phyloP scores from a whole-genome alignment of 805 yeast species.

The Soucietia sequanensis region DNA sequence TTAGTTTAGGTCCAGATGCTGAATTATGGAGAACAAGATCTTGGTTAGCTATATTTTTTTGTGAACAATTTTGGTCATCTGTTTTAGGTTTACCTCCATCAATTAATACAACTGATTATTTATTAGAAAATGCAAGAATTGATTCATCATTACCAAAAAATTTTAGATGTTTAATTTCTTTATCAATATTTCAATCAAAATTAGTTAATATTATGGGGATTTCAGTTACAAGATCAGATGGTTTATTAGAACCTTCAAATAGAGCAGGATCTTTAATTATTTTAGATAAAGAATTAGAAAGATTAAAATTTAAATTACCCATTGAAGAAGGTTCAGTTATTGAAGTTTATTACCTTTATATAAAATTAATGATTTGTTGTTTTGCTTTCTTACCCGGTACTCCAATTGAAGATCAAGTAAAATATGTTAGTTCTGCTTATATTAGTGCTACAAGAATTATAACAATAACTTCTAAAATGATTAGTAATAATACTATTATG shows the following conservation, averaged over 20 bases:
- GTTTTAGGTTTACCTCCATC: slow-evolving; percentile 86
- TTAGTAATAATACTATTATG: slow-evolving; percentile 54
- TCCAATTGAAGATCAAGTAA: slow-evolving; percentile 81
- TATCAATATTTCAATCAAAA: slow-evolving; percentile 82
- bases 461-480: slow-evolving; percentile 69
- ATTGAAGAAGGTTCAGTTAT: slow-evolving; percentile 65
- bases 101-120: slow-evolving; percentile 71
- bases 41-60: slow-evolving; percentile 85
- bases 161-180: slow-evolving; percentile 67
- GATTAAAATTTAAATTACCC: slow-evolving; percentile 62
- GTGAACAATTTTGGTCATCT: slow-evolving; percentile 90
- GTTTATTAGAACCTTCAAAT: slow-evolving; percentile 77
- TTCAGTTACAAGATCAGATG: slow-evolving; percentile 82
- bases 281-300: slow-evolving; percentile 73
- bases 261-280: slow-evolving; percentile 79
- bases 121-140: slow-evolving; percentile 73
- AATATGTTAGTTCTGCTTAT: slow-evolving; percentile 79
- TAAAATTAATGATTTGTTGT: slow-evolving; percentile 77
- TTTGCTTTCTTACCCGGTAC: slow-evolving; percentile 92
- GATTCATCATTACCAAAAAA: slow-evolving; percentile 65
- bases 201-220: slow-evolving; percentile 84
- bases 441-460: slow-evolving; percentile 77
- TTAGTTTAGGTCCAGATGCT: slow-evolving; percentile 77
- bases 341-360: slow-evolving; percentile 76
- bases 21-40: slow-evolving; percentile 93